A percentile compares a stretch with the other conserved stretches of the same genome.
These are phyloP conservation scores for Phytophthora hibernalis DNA, from an alignment of 352 stramenopile genomes.

Conservation along the genomic window DNA sequence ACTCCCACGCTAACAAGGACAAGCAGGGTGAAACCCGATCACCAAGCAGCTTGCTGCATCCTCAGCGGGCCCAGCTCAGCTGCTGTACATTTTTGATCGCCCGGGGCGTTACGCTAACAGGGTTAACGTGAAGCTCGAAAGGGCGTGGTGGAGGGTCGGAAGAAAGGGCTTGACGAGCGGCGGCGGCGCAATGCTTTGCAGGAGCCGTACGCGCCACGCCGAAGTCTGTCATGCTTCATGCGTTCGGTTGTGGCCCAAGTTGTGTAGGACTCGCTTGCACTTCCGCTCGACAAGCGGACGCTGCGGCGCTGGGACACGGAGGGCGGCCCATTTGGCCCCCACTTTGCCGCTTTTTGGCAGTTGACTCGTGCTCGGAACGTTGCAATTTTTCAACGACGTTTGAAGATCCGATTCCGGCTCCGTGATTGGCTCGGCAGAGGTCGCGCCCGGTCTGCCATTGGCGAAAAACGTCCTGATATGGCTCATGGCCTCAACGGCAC, in stretches of 20 bases:
- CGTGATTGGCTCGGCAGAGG: slow-evolving; percentile 25
- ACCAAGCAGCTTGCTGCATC: slow-evolving; percentile 1
- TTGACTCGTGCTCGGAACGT: slow-evolving; percentile 9
- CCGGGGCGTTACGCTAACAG: slow-evolving; percentile 19
- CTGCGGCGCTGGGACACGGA: slow-evolving; percentile 22
- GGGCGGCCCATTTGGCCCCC: too few species aligned
- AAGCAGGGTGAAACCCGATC: slow-evolving; percentile 8
- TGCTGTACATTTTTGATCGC: slow-evolving; percentile 20
- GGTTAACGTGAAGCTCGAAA: slow-evolving; percentile 29
- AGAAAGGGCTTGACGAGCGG: slow-evolving; percentile 20
- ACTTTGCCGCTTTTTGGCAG: slow-evolving; percentile 14
- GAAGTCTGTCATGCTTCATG: neutral
- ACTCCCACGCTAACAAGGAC: slow-evolving; percentile 19
- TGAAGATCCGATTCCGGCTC: slow-evolving; percentile 28
- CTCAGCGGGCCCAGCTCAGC: slow-evolving; percentile 9
- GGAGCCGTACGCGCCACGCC: neutral
- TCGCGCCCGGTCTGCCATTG: slow-evolving; percentile 16
- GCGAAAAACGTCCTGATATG: slow-evolving; percentile 43
- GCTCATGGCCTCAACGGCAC: slow-evolving; percentile 29
- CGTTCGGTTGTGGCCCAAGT: slow-evolving; percentile 5
- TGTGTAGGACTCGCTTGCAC: neutral
- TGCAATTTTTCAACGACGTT: slow-evolving; percentile 35
- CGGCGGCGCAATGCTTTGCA: neutral
- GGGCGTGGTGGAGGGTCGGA: slow-evolving; percentile 15
- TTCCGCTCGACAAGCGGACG: slow-evolving; percentile 7